These are phyloP conservation scores for Didymella exigua DNA, from an alignment of 2,329 filamentous ascomycete genomes.

Conservation along the genomic window DNA sequence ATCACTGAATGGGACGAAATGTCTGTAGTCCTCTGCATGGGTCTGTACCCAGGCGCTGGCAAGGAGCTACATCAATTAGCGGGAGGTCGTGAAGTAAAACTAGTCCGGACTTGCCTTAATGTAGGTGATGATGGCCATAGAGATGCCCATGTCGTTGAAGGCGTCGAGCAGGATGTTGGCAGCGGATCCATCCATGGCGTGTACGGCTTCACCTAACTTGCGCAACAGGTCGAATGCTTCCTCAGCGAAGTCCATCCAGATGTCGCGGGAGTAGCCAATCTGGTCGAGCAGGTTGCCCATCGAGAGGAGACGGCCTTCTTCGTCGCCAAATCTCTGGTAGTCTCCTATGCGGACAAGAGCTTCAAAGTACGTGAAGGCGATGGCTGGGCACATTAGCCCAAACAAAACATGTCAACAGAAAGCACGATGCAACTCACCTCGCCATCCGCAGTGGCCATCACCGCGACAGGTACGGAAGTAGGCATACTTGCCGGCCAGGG, in stretches of 20 bases:
- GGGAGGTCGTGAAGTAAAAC: neutral
- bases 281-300: constrained; percentile 73
- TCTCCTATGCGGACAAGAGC: constrained; percentile 73
- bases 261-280: constrained; percentile 69
- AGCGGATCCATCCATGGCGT: constrained; percentile 57
- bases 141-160: constrained; percentile 74
- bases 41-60: constrained; percentile 85
- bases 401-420: constrained; percentile 1
- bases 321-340: constrained; percentile 67
- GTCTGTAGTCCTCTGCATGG: constrained; percentile 70
- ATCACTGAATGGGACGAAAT: constrained; percentile 65
- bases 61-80: constrained; percentile 64
- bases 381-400: constrained; percentile 63
- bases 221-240: constrained; percentile 72
- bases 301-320: constrained; percentile 72
- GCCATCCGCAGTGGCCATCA: constrained; percentile 96
- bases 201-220: constrained; percentile 65
- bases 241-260: constrained; percentile 84
- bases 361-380: constrained; percentile 93
- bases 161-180: constrained; percentile 63
- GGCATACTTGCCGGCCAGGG: constrained; percentile 81
- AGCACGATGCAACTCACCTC: constrained; percentile 68
- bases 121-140: constrained; percentile 84
- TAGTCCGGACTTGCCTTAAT: constrained; percentile 59
- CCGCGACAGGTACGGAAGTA: constrained; percentile 87